Evolutionary conservation across 441 rosid species (phyloP).

Genomic region (Mallotus repandus): DNA sequence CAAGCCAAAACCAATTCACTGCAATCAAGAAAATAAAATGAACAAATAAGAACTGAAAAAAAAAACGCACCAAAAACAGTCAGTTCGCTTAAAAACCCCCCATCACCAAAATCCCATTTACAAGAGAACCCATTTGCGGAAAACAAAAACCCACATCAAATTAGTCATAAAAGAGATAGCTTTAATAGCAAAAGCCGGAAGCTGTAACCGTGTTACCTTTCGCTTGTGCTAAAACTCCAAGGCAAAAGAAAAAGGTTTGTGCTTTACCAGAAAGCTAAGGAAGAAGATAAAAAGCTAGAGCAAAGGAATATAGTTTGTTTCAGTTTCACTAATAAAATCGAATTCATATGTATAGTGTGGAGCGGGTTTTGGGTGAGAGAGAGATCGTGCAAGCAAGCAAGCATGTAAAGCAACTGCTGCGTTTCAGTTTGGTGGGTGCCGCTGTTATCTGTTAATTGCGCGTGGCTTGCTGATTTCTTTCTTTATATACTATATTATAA

Average conservation of each 20-base stretch:
- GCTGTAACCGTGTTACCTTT: slow-evolving; percentile 7
- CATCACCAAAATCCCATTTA: slow-evolving; percentile 27
- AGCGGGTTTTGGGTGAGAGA: not conserved
- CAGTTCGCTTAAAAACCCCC: slow-evolving; percentile 18
- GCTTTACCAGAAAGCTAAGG: slow-evolving; percentile 34
- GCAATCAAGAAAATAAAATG: not conserved
- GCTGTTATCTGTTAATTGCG: slow-evolving; percentile 21
- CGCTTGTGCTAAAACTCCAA: not conserved
- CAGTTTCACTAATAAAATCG: too few species aligned
- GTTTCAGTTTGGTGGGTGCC: slow-evolving; percentile 2
- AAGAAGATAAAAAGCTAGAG: slow-evolving; percentile 7
- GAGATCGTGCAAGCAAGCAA: slow-evolving; percentile 41
- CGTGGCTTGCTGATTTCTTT: slow-evolving; percentile 23
- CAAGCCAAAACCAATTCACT: not conserved
- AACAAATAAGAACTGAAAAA: not conserved
- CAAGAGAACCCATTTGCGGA: slow-evolving; percentile 29
- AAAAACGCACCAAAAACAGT: slow-evolving; percentile 19
- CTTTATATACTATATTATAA: not conserved
- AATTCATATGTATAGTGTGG: not conserved
- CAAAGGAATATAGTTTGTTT: not conserved
- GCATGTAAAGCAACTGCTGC: not conserved
- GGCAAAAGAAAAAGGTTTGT: not conserved
- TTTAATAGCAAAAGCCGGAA: slow-evolving; percentile 9
- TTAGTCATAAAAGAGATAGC: not conserved
- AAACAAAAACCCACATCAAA: slow-evolving; percentile 28